phyloP scores from a whole-genome alignment of 2,329 filamentous ascomycete genomes.

The Trichoderma hamatum region DNA sequence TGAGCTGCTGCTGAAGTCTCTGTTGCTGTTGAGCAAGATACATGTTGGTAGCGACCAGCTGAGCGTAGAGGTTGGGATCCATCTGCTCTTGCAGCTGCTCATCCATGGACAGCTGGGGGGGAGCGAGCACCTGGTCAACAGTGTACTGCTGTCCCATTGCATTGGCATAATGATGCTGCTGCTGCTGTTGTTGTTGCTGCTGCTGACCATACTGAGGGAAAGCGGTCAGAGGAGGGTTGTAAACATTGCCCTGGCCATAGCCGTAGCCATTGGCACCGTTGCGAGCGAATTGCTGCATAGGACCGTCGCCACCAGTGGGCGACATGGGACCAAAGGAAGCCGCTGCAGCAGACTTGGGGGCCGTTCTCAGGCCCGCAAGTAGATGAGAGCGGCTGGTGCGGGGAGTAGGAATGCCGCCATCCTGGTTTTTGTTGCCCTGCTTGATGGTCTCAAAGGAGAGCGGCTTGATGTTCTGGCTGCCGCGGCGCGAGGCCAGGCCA shows the following conservation, averaged over 20 bases:
- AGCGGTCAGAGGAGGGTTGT: conserved; percentile 61
- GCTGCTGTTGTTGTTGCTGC: not conserved
- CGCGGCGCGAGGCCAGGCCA: conserved; percentile 81
- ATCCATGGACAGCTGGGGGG: conserved; percentile 76
- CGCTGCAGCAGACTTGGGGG: conserved; percentile 80
- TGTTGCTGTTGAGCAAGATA: conserved; percentile 95
- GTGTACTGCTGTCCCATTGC: conserved; percentile 61
- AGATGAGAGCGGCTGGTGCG: conserved; percentile 94
- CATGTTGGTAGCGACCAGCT: conserved; percentile 86
- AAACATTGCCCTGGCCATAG: conserved; percentile 47
- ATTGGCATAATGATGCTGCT: conserved; percentile 36
- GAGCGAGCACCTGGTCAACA: conserved; percentile 86
- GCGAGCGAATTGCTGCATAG: conserved; percentile 48
- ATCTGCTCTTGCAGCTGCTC: conserved; percentile 72
- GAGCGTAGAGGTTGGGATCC: conserved; percentile 84
- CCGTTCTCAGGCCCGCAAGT: conserved; percentile 88
- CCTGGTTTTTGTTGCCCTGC: conserved; percentile 68
- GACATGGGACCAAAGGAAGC: conserved; percentile 73
- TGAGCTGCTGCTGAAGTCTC: conserved; percentile 89
- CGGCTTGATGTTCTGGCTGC: conserved; percentile 87
- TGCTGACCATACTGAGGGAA: conserved; percentile 51
- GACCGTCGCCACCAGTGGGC: conserved; percentile 44
- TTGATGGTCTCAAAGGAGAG: conserved; percentile 76
- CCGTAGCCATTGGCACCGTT: conserved; percentile 52
- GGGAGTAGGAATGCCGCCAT: conserved; percentile 75